Conservation (phyloP, 768 basidiomycete genomes). For the Nidularia sp. region DNA sequence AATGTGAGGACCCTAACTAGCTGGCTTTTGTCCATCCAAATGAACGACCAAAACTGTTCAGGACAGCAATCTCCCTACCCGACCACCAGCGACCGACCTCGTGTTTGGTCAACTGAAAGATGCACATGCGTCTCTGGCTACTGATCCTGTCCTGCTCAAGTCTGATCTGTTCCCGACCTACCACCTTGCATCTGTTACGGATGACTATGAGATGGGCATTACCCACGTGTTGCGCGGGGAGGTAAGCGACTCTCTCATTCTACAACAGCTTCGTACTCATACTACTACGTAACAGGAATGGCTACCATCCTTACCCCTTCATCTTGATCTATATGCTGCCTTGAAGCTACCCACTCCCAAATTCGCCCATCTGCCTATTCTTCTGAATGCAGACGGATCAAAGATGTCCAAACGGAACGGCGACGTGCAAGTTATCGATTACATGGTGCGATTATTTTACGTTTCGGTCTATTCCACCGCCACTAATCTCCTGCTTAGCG, state of each 20-base stretch:
- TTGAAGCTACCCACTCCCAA: slow-evolving; percentile 68
- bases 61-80: slow-evolving; percentile 55
- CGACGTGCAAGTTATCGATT: slow-evolving; percentile 83
- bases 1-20: slow-evolving; percentile 52
- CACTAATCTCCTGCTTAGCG: slow-evolving; percentile 36
- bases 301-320: slow-evolving; percentile 89
- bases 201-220: slow-evolving; percentile 94
- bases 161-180: slow-evolving; percentile 94
- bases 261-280: neutral
- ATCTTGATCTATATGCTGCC: slow-evolving; percentile 83
- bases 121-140: slow-evolving; percentile 73
- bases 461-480: neutral
- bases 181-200: slow-evolving; percentile 92
- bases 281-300: slow-evolving; percentile 67
- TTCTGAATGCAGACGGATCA: slow-evolving; percentile 84
- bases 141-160: slow-evolving; percentile 91
- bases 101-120: slow-evolving; percentile 75
- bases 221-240: slow-evolving; percentile 95
- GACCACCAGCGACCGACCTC: slow-evolving; percentile 55
- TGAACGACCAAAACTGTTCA: slow-evolving; percentile 15
- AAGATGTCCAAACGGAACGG: slow-evolving; percentile 96
- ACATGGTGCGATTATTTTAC: slow-evolving; percentile 52
- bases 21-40: no score
- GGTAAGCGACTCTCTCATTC: slow-evolving; percentile 33
- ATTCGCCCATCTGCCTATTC: slow-evolving; percentile 89